phyloP scores from a whole-genome alignment of 331 rosid genomes.

The Quercus phellos region DNA sequence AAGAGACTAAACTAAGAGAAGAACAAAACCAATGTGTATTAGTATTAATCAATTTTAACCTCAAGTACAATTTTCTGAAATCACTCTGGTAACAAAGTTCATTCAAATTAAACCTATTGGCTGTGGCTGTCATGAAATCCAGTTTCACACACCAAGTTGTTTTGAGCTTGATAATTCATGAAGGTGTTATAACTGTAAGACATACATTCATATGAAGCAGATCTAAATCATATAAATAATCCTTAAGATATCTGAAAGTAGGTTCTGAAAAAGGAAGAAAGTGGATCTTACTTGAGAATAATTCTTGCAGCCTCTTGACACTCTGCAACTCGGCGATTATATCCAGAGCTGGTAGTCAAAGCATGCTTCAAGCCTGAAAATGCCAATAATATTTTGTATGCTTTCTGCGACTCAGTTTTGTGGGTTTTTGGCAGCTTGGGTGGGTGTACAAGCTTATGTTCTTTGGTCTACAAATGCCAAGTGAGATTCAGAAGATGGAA shows the following conservation, averaged over 20 bases:
- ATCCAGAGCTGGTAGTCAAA: slow-evolving; percentile 75
- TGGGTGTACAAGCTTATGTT: slow-evolving; percentile 51
- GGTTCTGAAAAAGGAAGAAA: background rate
- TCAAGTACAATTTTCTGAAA: too few species aligned
- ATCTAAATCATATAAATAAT: background rate
- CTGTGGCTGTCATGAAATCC: background rate
- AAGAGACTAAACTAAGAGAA: too few species aligned
- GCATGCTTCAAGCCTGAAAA: slow-evolving; percentile 90
- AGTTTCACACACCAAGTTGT: background rate
- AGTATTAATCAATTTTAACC: too few species aligned
- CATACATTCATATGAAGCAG: background rate
- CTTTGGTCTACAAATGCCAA: slow-evolving; percentile 68
- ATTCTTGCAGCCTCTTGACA: slow-evolving; percentile 83
- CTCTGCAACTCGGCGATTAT: slow-evolving; percentile 79
- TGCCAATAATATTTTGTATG: slow-evolving; percentile 71
- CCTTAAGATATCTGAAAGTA: background rate
- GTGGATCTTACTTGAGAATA: slow-evolving; percentile 57
- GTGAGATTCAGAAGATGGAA: slow-evolving; percentile 22
- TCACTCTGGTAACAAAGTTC: background rate
- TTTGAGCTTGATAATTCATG: background rate
- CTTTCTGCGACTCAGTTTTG: slow-evolving; percentile 30
- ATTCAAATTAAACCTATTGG: background rate
- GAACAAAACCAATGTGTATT: too few species aligned
- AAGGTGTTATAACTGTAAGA: background rate
- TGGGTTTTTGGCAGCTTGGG: slow-evolving; percentile 37